Percentiles rank a stretch among this genome's conserved stretches.
These are phyloP conservation scores for Amanita molliuscula DNA, from an alignment of 768 basidiomycete species.

Conservation along the genomic window DNA sequence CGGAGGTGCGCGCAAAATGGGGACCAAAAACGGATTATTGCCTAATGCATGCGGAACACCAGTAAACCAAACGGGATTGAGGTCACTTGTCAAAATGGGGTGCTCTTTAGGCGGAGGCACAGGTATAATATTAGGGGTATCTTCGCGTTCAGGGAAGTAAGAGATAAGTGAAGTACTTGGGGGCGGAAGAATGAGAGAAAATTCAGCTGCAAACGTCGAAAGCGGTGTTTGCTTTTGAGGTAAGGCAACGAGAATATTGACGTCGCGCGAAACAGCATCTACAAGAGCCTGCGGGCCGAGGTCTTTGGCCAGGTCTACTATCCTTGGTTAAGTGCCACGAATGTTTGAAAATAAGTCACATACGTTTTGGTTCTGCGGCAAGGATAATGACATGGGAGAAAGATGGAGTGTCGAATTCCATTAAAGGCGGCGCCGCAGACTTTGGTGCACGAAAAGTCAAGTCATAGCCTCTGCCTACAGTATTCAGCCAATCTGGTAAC, in stretches of 20 bases:
- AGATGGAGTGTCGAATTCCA: conserved; percentile 59
- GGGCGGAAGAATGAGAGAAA: conserved; percentile 81
- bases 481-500: conserved; percentile 2
- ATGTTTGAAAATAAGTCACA: conserved; percentile 13
- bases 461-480: conserved; percentile 69
- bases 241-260: conserved; percentile 80
- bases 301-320: conserved; percentile 57
- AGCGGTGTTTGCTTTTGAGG: conserved; percentile 68
- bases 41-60: conserved; percentile 57
- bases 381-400: conserved; percentile 87
- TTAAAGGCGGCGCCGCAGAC: conserved; percentile 53
- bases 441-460: conserved; percentile 82
- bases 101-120: conserved; percentile 36
- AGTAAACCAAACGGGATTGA: conserved; percentile 65
- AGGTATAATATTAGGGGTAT: conserved; percentile 55
- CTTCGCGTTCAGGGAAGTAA: conserved; percentile 70
- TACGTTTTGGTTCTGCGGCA: conserved; percentile 80
- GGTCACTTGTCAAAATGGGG: conserved; percentile 36
- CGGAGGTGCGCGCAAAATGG: conserved; percentile 68
- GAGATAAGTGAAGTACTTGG: conserved; percentile 78
- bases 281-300: conserved; percentile 77
- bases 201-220: conserved; percentile 77
- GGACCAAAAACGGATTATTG: conserved; percentile 70
- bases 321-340: background rate
- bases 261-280: conserved; percentile 51